Evolutionary conservation across 23 red algal genomes (phyloP).

Genomic region (Gracilaria caudata): DNA sequence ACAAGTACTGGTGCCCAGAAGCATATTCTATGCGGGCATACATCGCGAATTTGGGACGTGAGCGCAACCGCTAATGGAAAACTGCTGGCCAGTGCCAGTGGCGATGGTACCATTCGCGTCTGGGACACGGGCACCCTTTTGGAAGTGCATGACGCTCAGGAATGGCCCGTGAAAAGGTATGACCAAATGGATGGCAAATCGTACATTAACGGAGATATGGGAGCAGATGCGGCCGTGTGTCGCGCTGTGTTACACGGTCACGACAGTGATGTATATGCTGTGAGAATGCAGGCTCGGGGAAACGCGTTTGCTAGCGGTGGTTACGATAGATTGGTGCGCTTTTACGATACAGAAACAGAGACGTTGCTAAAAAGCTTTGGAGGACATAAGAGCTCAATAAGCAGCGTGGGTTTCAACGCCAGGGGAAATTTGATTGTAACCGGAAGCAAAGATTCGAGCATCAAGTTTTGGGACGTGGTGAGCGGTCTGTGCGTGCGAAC

Average conservation of each 20-base stretch:
- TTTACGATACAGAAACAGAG: conserved; percentile 88
- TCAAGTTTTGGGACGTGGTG: conserved; percentile 98
- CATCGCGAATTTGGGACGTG: conserved; percentile 94
- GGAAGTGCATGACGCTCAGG: background rate
- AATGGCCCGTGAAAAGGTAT: conserved; percentile 33
- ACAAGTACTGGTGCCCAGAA: conserved; percentile 37
- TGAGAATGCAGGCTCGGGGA: conserved; percentile 83
- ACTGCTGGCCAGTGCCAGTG: conserved; percentile 79
- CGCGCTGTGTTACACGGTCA: conserved; percentile 39
- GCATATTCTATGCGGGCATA: conserved; percentile 75
- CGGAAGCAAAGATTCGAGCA: conserved; percentile 96
- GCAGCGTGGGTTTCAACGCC: conserved; percentile 89
- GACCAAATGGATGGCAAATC: background rate
- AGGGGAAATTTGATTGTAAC: conserved; percentile 92
- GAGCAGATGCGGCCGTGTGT: background rate
- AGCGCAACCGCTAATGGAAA: conserved; percentile 73
- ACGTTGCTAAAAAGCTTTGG: conserved; percentile 78
- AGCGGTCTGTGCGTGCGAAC: conserved; percentile 89
- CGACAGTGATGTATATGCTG: conserved; percentile 90
- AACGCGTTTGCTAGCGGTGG: conserved; percentile 81
- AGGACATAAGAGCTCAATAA: conserved; percentile 87
- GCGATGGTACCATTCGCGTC: conserved; percentile 84
- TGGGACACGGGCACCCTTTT: conserved; percentile 63
- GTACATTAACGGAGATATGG: background rate
- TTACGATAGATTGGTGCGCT: conserved; percentile 86